Evolutionary conservation across 2,329 filamentous ascomycete genomes (phyloP).

Genomic region (Alternaria dauci): DNA sequence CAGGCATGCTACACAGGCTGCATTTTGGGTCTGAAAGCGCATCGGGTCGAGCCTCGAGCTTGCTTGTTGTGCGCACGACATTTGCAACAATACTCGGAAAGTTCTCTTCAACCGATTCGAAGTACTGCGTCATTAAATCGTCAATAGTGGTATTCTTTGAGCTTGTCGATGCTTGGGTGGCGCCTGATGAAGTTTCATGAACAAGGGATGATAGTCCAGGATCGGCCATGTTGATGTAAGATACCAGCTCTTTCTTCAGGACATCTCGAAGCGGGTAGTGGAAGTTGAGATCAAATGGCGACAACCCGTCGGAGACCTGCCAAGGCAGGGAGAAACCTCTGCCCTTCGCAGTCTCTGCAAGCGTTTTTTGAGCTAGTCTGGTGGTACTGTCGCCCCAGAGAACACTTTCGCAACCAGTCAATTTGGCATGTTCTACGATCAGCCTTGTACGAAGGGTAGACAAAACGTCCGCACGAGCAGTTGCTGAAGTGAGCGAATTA

Average conservation of each 20-base stretch:
- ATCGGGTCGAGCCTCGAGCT: slow-evolving; percentile 66
- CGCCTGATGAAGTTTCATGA: slow-evolving; percentile 39
- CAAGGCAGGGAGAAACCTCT: slow-evolving; percentile 84
- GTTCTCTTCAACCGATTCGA: slow-evolving; percentile 81
- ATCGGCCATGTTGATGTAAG: slow-evolving; percentile 67
- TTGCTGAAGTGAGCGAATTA: slow-evolving; percentile 72
- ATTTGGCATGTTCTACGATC: slow-evolving; percentile 63
- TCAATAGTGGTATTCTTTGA: slow-evolving; percentile 87
- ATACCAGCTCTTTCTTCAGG: slow-evolving; percentile 78
- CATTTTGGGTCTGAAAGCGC: slow-evolving; percentile 56
- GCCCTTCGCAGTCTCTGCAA: slow-evolving; percentile 90
- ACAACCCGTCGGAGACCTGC: slow-evolving; percentile 78
- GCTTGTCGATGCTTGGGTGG: slow-evolving; percentile 59
- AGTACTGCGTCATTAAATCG: slow-evolving; percentile 88
- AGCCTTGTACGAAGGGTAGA: slow-evolving; percentile 75
- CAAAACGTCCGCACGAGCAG: slow-evolving; percentile 77
- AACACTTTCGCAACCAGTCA: slow-evolving; percentile 70
- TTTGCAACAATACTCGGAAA: slow-evolving; percentile 95
- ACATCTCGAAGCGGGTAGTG: slow-evolving; percentile 87
- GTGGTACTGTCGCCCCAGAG: slow-evolving; percentile 89
- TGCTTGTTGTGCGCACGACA: slow-evolving; percentile 89
- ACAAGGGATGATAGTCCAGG: slow-evolving; percentile 59
- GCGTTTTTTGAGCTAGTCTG: slow-evolving; percentile 81
- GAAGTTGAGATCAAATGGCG: slow-evolving; percentile 66
- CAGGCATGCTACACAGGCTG: slow-evolving; percentile 72